Evolutionary conservation across 73 alveolate genomes (phyloP).

Genomic region (Urostyla sp.): DNA sequence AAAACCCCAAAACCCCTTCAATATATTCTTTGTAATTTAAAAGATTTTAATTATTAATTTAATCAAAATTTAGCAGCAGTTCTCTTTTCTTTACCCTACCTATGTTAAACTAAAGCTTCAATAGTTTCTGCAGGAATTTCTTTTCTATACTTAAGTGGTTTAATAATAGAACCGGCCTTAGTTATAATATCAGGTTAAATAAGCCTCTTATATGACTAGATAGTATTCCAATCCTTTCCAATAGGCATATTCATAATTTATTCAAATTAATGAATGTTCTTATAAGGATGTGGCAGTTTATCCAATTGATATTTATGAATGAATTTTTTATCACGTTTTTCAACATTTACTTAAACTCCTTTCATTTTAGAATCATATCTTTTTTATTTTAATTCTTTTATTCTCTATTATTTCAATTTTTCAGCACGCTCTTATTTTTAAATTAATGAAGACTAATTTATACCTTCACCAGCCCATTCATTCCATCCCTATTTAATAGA

Average conservation of each 20-base stretch:
- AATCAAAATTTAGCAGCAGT: conserved; percentile 75
- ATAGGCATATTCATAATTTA: conserved; percentile 56
- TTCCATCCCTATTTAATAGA: conserved; percentile 49
- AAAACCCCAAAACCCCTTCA: neutral
- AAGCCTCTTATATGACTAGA: conserved; percentile 56
- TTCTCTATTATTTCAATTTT: conserved; percentile 44
- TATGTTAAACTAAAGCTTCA: conserved; percentile 63
- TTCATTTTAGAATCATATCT: conserved; percentile 63
- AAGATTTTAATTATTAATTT: neutral
- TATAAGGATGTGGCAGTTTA: conserved; percentile 76
- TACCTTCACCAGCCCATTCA: conserved; percentile 68
- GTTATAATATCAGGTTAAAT: conserved; percentile 76
- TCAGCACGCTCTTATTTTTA: conserved; percentile 44
- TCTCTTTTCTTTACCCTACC: conserved; percentile 54
- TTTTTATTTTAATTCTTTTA: conserved; percentile 58
- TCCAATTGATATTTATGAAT: conserved; percentile 64
- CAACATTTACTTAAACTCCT: conserved; percentile 66
- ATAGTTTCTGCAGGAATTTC: conserved; percentile 64
- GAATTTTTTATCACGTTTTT: conserved; percentile 75
- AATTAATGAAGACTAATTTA: neutral
- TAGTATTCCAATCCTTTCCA: conserved; percentile 82
- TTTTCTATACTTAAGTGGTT: conserved; percentile 71
- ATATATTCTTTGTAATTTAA: neutral
- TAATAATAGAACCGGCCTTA: conserved; percentile 78
- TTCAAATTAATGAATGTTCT: conserved; percentile 70